Percentiles rank a stretch among this genome's conserved stretches.
Evolutionary conservation across 2,329 filamentous ascomycete genomes (phyloP).

Genomic region (Aspergillus amoenus): DNA sequence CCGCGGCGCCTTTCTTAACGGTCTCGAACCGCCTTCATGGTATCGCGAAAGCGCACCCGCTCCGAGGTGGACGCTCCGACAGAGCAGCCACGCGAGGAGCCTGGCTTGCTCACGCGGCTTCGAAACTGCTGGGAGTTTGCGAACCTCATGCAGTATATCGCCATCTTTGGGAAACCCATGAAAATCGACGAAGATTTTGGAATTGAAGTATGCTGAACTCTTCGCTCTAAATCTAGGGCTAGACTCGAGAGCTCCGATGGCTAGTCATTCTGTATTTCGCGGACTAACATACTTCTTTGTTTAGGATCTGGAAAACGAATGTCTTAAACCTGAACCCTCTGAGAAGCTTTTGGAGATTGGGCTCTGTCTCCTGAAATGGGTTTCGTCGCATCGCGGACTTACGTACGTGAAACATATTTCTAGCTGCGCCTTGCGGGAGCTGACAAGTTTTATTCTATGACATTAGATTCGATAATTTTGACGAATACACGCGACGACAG

Average conservation of each 20-base stretch:
- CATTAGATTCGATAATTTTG: conserved; percentile 76
- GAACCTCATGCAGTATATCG: conserved; percentile 89
- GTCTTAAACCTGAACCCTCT: conserved; percentile 72
- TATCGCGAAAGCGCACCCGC: conserved; percentile 56
- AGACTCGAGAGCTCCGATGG: background rate
- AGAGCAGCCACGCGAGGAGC: conserved; percentile 37
- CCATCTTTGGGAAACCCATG: conserved; percentile 81
- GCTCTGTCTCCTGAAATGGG: conserved; percentile 82
- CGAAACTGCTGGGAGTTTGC: conserved; percentile 96
- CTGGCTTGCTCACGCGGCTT: conserved; percentile 62
- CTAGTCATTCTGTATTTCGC: conserved; percentile 4
- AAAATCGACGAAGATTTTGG: conserved; percentile 88
- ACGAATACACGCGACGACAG: conserved; percentile 88
- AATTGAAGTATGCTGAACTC: conserved; percentile 68
- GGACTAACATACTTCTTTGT: conserved; percentile 14
- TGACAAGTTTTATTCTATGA: conserved; percentile 6
- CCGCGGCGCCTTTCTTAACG: conserved; percentile 26
- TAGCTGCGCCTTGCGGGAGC: background rate
- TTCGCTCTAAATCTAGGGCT: background rate
- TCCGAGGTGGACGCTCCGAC: conserved; percentile 56
- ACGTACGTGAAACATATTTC: conserved; percentile 62
- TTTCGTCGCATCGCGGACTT: conserved; percentile 88
- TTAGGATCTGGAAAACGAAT: conserved; percentile 89
- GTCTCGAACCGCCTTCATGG: conserved; percentile 45
- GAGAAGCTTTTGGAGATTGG: conserved; percentile 76